phyloP scores from a whole-genome alignment of 257 asterid genomes.

The Lithospermum erythrorhizon region DNA sequence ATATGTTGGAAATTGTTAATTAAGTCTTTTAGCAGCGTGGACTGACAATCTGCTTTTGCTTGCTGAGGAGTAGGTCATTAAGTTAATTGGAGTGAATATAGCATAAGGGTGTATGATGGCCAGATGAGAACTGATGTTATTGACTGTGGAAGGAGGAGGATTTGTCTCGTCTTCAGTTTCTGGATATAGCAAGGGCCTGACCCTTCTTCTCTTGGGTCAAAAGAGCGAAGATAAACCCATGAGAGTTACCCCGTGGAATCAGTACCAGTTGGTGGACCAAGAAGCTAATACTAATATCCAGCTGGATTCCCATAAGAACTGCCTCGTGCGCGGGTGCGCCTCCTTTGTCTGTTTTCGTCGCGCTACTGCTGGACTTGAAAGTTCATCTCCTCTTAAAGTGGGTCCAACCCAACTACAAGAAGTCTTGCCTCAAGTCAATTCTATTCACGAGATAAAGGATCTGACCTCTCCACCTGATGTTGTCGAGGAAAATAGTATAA shows the following conservation, averaged over 20 bases:
- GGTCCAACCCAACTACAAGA: constrained; percentile 60
- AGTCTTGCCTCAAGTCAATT: constrained; percentile 27
- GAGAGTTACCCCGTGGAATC: constrained; percentile 98
- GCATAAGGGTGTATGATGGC: constrained; percentile 22
- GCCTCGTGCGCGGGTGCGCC: constrained; percentile 65
- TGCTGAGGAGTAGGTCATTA: constrained; percentile 12
- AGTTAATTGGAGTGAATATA: constrained; percentile 2
- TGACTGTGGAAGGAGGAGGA: constrained; percentile 98
- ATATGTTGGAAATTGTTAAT: not conserved
- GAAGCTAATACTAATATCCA: constrained; percentile 66
- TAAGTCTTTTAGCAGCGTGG: not conserved
- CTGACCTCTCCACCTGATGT: constrained; percentile 17
- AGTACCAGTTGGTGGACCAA: constrained; percentile 93
- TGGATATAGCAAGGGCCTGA: constrained; percentile 90
- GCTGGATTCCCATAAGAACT: constrained; percentile 83
- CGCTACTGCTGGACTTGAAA: constrained; percentile 61
- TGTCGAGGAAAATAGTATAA: constrained; percentile 21
- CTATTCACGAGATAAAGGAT: constrained; percentile 30
- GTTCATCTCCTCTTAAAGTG: constrained; percentile 58
- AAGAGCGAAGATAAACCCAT: constrained; percentile 86
- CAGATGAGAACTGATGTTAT: constrained; percentile 96
- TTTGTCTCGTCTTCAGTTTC: constrained; percentile 97
- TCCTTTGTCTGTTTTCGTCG: constrained; percentile 81
- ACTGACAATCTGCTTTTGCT: constrained; percentile 1
- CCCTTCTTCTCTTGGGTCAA: constrained; percentile 85